Evolutionary conservation across 148 eudicot genomes (phyloP).

Genomic region (Pharnaceum exiguum): DNA sequence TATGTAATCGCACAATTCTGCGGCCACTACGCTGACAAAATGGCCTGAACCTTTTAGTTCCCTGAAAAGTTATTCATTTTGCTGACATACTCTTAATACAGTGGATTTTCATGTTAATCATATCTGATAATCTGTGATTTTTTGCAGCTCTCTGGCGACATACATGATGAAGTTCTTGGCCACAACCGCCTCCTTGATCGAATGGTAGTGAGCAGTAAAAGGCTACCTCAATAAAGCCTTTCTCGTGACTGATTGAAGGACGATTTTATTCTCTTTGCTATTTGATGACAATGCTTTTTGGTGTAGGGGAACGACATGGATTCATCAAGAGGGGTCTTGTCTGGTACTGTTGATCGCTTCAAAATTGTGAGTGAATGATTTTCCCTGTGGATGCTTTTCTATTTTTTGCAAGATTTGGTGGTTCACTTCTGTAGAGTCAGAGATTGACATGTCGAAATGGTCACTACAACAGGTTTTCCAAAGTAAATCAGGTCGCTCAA

Average conservation of each 20-base stretch:
- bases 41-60: too few relatives aligned
- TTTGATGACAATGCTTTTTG: conserved; percentile 9
- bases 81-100: neutral
- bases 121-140: neutral
- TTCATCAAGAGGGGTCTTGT: conserved; percentile 82
- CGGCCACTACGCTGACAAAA: too few relatives aligned
- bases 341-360: conserved; percentile 78
- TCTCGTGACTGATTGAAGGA: neutral
- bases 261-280: conserved; percentile 4
- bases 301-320: conserved; percentile 79
- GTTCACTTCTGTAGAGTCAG: conserved; percentile 8
- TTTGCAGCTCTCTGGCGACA: conserved; percentile 78
- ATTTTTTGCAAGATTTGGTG: neutral
- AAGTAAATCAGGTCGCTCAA: conserved; percentile 56
- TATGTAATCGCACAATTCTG: too few relatives aligned
- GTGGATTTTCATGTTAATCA: neutral
- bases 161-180: conserved; percentile 77
- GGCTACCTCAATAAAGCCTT: neutral
- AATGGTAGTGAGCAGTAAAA: conserved; percentile 38
- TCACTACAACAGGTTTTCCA: conserved; percentile 59
- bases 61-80: neutral
- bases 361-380: conserved; percentile 48
- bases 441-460: neutral
- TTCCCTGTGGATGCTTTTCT: conserved; percentile 4
- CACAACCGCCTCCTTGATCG: conserved; percentile 80